Base-by-base conservation (phyloP, 2,329 filamentous ascomycete genomes). In the Thelonectria olida region DNA sequence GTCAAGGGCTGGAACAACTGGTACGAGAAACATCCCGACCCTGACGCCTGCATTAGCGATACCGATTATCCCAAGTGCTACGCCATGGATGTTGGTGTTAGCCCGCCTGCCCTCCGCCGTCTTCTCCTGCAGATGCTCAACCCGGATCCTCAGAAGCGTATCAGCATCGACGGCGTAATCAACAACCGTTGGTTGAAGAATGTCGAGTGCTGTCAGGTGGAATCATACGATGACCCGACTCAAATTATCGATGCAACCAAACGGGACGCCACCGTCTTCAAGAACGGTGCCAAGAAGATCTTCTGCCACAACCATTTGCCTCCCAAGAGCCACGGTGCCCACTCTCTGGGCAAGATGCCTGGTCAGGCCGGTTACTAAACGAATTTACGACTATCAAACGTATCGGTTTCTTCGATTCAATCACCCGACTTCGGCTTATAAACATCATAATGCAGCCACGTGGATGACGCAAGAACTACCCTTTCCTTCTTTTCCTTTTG, bases 41-140 rank as follows among this genome's bases (percentile, higher is more conserved):
- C 67, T 15, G 74, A 78, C 6, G 73, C 76, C 10, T 65, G 66
- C 48, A 79, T 82, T 44, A 78, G 81, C 17, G 88, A 92, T 51
- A 81, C 81, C 13, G 86, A 88, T 56, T 90, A 91, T 68, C 92
- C 92, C 15, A 84, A 84, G 63, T 86, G 89, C 63, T 78, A 82
- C 25, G 85, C 87, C 15, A 85, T 93, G 36, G 92, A 96, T 74
- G 78, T 81, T 15, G 81, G 78, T 38, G 80, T 93, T 65, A 88
- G 88, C 69, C 89, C 90, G 27, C 86, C 88, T 1, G 86, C 88
- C 3, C 82, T 94, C 58, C 88, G 90, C 61, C 87, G 89, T 10
- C 79, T 96, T 5, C 78, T 97, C 10, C 79, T 96, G 51, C 88
- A 87, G 73, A 96, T 97, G 93, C 83, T 97, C 28, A 89, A 97